A percentile compares a stretch with the other conserved stretches of the same genome.
These are phyloP conservation scores for Thraustochytrium sp. DNA, from an alignment of 352 stramenopile species.

Conservation along the genomic window DNA sequence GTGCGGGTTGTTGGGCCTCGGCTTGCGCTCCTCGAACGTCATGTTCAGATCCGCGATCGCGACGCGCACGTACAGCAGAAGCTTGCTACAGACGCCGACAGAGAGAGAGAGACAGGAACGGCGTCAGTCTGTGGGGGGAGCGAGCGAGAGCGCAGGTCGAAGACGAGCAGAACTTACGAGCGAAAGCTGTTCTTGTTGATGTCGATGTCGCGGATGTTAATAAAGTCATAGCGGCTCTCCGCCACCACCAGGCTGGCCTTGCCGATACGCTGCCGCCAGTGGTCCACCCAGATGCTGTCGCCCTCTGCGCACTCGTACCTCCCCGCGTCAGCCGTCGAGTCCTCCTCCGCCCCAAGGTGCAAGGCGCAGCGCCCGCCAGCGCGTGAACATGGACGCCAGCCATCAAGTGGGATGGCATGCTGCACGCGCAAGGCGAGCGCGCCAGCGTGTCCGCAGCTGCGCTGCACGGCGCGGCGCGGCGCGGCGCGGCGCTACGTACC, in stretches of 20 bases:
- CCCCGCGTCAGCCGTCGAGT: background rate
- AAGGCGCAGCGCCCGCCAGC: background rate
- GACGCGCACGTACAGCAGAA: slow-evolving; percentile 17
- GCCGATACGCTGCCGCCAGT: background rate
- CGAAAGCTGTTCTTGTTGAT: slow-evolving; percentile 12
- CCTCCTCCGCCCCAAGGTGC: background rate
- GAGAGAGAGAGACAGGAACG: too few relatives aligned
- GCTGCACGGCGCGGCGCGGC: too few relatives aligned
- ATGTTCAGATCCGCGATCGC: background rate
- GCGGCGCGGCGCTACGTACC: too few relatives aligned
- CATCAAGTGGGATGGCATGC: background rate
- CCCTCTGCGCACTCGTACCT: background rate
- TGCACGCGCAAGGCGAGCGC: background rate
- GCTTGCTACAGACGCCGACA: background rate
- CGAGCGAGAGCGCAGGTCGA: background rate
- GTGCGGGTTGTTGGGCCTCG: background rate
- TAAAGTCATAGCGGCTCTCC: slow-evolving; percentile 12
- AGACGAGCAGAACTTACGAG: background rate
- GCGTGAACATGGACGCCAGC: background rate
- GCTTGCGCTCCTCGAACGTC: background rate
- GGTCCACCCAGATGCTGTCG: slow-evolving; percentile 14
- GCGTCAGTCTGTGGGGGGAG: too few relatives aligned
- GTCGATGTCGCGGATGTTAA: slow-evolving; percentile 24
- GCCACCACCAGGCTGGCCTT: background rate
- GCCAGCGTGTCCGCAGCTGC: background rate